These are phyloP conservation scores for Lyophyllum decastes DNA, from an alignment of 768 basidiomycete species.

Conservation along the genomic window DNA sequence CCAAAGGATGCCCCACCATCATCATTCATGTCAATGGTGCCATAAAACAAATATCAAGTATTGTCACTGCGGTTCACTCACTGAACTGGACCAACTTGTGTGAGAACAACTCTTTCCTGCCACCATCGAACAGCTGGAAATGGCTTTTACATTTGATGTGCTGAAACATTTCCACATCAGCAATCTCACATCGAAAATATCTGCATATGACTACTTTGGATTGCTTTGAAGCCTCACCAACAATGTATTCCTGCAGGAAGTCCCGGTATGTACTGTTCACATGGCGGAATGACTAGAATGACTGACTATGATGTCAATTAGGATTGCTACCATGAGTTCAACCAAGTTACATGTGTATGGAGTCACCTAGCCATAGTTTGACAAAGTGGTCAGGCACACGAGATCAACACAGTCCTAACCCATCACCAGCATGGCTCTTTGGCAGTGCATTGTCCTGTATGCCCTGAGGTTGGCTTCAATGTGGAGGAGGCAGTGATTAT, in stretches of 20 bases:
- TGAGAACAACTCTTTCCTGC: background rate
- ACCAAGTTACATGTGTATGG: background rate
- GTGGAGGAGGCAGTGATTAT: background rate
- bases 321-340: slow-evolving; percentile 1
- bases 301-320: background rate
- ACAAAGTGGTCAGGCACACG: background rate
- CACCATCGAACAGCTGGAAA: background rate
- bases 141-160: background rate
- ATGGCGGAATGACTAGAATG: too few relatives aligned
- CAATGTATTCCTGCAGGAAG: background rate
- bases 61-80: background rate
- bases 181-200: background rate
- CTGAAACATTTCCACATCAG: background rate
- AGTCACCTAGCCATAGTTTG: background rate
- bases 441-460: slow-evolving; percentile 1
- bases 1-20: background rate
- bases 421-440: background rate
- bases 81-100: background rate
- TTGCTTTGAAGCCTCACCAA: background rate
- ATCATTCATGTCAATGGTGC: background rate
- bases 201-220: background rate
- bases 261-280: background rate
- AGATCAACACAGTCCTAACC: background rate
- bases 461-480: slow-evolving; percentile 1
- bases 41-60: background rate